Evolutionary conservation across 1,284 basidiomycete genomes (phyloP).

Genomic region (Cryptococcus amylolentus): DNA sequence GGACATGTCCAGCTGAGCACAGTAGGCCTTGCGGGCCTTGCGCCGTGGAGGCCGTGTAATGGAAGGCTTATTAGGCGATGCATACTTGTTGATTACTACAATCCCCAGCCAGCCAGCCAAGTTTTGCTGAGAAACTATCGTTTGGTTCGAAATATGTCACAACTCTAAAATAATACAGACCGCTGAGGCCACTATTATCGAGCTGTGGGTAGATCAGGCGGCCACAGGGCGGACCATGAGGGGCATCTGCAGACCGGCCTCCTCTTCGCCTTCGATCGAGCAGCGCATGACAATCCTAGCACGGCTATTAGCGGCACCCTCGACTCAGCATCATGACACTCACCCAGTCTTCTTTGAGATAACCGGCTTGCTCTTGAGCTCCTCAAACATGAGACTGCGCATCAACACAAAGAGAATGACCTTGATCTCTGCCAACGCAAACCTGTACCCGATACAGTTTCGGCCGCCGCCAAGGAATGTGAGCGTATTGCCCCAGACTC

Average conservation of each 20-base stretch:
- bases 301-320: not conserved
- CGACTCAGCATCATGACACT: constrained; percentile 9
- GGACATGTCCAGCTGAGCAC: no score
- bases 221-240: constrained; percentile 32
- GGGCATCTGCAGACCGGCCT: constrained; percentile 46
- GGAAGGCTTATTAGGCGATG: no score
- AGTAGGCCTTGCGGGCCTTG: no score
- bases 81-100: no score
- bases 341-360: constrained; percentile 36
- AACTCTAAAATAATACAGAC: no score
- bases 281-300: constrained; percentile 46
- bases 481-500: constrained; percentile 62
- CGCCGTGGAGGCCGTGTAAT: no score
- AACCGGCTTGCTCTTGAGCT: constrained; percentile 45
- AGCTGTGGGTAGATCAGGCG: no score
- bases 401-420: constrained; percentile 59
- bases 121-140: no score
- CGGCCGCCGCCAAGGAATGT: constrained; percentile 66
- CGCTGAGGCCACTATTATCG: no score
- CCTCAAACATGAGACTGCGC: constrained; percentile 58
- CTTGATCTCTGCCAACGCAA: constrained; percentile 66
- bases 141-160: no score
- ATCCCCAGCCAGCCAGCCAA: no score
- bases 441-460: constrained; percentile 68
- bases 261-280: constrained; percentile 40